phyloP scores from a whole-genome alignment of 1,284 basidiomycete genomes.

The Uromyces viciae-fabae region DNA sequence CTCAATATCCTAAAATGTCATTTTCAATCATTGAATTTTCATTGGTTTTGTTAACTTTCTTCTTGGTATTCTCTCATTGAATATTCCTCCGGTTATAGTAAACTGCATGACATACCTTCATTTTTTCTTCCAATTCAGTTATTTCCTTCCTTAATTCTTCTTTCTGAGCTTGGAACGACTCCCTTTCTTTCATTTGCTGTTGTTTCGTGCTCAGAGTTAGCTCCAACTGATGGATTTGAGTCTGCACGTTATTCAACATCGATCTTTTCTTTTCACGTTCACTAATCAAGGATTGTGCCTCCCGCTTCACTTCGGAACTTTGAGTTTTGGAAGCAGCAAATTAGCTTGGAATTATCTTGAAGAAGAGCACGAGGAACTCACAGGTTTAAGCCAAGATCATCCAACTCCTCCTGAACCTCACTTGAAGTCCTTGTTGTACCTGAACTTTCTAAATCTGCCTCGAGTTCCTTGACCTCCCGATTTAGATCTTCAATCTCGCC shows the following conservation, averaged over 20 bases:
- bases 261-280: slow-evolving; percentile 27
- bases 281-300: slow-evolving; percentile 7
- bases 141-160: slow-evolving; percentile 26
- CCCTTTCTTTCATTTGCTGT: slow-evolving; percentile 37
- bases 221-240: slow-evolving; percentile 37
- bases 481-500: slow-evolving; percentile 66
- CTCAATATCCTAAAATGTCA: slow-evolving; percentile 64
- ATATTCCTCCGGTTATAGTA: too few relatives aligned
- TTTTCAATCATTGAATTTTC: slow-evolving; percentile 59
- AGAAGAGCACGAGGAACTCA: slow-evolving; percentile 56
- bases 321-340: neutral
- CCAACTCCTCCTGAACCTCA: slow-evolving; percentile 74
- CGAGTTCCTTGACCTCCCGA: slow-evolving; percentile 65
- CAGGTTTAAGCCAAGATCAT: slow-evolving; percentile 65
- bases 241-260: slow-evolving; percentile 18
- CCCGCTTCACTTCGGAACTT: slow-evolving; percentile 23
- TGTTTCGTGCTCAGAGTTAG: slow-evolving; percentile 26
- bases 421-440: slow-evolving; percentile 77
- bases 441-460: slow-evolving; percentile 66
- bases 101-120: slow-evolving; percentile 20
- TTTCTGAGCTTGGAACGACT: slow-evolving; percentile 22
- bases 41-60: slow-evolving; percentile 53
- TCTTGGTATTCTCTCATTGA: too few relatives aligned
- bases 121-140: slow-evolving; percentile 10
- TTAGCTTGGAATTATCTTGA: neutral